Evolutionary conservation across 768 basidiomycete genomes (phyloP).

Genomic region (Leccinum rimulosum): DNA sequence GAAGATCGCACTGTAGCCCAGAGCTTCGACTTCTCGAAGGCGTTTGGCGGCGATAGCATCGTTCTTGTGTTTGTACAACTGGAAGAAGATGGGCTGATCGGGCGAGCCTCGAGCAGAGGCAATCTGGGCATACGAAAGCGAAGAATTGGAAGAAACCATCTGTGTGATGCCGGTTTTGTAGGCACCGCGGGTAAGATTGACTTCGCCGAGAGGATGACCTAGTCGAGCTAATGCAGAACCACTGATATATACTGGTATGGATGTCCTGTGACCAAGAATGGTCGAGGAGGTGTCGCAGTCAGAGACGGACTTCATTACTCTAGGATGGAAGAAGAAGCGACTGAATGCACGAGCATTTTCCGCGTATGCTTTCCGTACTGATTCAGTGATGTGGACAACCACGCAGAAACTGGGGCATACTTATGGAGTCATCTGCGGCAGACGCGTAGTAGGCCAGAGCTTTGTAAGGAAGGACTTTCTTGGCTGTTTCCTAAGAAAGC

Average conservation of each 20-base stretch:
- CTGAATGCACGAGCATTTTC: slow-evolving; percentile 82
- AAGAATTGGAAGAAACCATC: slow-evolving; percentile 81
- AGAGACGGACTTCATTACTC: slow-evolving; percentile 70
- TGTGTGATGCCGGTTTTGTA: slow-evolving; percentile 71
- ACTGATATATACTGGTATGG: slow-evolving; percentile 80
- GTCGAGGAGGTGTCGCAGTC: slow-evolving; percentile 67
- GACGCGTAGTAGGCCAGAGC: slow-evolving; percentile 85
- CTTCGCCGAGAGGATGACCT: slow-evolving; percentile 88
- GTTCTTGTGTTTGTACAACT: slow-evolving; percentile 81
- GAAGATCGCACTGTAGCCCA: slow-evolving; percentile 87
- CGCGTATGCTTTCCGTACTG: slow-evolving; percentile 41
- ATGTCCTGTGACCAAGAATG: slow-evolving; percentile 67
- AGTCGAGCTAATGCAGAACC: slow-evolving; percentile 83
- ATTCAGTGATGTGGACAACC: slow-evolving; percentile 17
- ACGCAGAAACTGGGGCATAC: slow-evolving; percentile 42
- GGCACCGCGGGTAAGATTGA: slow-evolving; percentile 74
- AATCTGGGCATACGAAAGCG: slow-evolving; percentile 62
- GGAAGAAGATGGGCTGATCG: slow-evolving; percentile 71
- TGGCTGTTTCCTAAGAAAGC: slow-evolving; percentile 60
- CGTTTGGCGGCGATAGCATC: slow-evolving; percentile 64
- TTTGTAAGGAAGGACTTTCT: slow-evolving; percentile 65
- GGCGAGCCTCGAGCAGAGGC: slow-evolving; percentile 51
- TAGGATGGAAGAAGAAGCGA: slow-evolving; percentile 83
- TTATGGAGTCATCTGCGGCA: slow-evolving; percentile 79
- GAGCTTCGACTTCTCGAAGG: slow-evolving; percentile 62